Conservation (phyloP, 2,329 filamentous ascomycete genomes). For the Aspergillus spinulosporus region DNA sequence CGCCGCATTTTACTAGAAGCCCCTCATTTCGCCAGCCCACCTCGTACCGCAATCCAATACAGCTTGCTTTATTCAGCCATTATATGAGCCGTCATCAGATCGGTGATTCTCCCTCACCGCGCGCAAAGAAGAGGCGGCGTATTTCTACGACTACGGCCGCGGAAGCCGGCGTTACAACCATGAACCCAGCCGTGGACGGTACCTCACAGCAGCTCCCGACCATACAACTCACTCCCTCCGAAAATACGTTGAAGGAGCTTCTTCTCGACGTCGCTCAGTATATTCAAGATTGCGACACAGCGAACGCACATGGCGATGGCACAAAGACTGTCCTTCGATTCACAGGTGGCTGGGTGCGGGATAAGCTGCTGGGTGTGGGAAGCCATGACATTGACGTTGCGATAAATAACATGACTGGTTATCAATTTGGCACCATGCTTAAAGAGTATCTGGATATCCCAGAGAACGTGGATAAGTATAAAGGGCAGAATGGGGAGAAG, state of each 20-base stretch:
- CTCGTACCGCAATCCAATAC: background rate
- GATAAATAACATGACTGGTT: conserved; percentile 52
- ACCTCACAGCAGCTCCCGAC: conserved; percentile 24
- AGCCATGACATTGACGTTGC: conserved; percentile 53
- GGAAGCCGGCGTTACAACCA: conserved; percentile 27
- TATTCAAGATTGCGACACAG: conserved; percentile 48
- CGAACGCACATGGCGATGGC: conserved; percentile 24
- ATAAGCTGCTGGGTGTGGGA: conserved; percentile 49
- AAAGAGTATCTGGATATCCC: conserved; percentile 46
- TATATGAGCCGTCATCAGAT: conserved; percentile 31
- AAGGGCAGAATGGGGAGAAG: conserved; percentile 42
- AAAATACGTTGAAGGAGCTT: conserved; percentile 70
- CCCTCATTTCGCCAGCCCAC: conserved; percentile 14
- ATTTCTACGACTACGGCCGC: conserved; percentile 25
- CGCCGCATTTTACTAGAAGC: conserved; percentile 9
- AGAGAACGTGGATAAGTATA: conserved; percentile 46
- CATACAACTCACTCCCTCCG: conserved; percentile 67
- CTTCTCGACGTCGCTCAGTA: conserved; percentile 78
- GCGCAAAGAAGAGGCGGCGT: conserved; percentile 36
- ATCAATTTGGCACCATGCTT: conserved; percentile 47
- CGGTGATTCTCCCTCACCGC: conserved; percentile 22
- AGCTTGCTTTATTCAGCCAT: conserved; percentile 7
- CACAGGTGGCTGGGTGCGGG: conserved; percentile 53
- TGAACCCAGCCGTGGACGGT: conserved; percentile 20
- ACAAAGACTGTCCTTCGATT: conserved; percentile 46